phyloP scores from a whole-genome alignment of 2,329 filamentous ascomycete genomes.

The Decorospora gaudefroyi region DNA sequence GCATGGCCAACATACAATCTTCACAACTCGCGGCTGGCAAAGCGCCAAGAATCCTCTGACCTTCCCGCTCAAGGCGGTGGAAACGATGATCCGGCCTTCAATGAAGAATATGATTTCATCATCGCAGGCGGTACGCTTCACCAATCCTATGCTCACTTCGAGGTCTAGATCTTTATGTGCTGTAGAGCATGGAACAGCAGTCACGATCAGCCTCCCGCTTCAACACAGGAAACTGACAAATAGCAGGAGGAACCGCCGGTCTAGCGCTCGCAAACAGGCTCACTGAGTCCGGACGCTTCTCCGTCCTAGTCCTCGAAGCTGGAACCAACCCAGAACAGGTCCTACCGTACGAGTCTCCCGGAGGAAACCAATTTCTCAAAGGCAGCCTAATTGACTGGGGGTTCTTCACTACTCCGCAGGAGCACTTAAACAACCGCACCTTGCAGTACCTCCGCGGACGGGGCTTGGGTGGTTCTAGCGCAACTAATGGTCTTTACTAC shows the following conservation, averaged over 20 bases:
- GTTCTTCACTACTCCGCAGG: conserved; percentile 32
- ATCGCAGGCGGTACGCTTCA: conserved; percentile 23
- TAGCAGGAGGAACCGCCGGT: conserved; percentile 31
- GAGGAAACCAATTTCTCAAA: conserved; percentile 36
- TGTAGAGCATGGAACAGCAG: too few species aligned
- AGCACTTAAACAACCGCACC: conserved; percentile 27
- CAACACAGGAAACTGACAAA: neutral
- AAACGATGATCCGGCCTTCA: conserved; percentile 12
- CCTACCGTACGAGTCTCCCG: conserved; percentile 33
- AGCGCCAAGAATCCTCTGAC: conserved; percentile 16
- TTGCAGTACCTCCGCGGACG: conserved; percentile 33
- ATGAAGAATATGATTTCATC: conserved; percentile 29
- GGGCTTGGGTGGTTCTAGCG: conserved; percentile 40
- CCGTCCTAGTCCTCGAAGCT: conserved; percentile 44
- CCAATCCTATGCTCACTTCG: too few species aligned
- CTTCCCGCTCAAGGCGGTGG: conserved; percentile 9
- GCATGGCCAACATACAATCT: conserved; percentile 24
- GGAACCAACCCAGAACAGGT: conserved; percentile 40
- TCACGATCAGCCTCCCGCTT: neutral
- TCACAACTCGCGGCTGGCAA: conserved; percentile 18
- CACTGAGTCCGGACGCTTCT: conserved; percentile 27
- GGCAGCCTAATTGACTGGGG: conserved; percentile 40
- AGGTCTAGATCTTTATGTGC: too few species aligned
- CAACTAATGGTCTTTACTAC: conserved; percentile 45
- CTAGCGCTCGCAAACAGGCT: conserved; percentile 34